Percentiles rank a stretch among this genome's conserved stretches.
Conservation (phyloP, 1,284 basidiomycete genomes). For the Leccinum subspadiceum region DNA sequence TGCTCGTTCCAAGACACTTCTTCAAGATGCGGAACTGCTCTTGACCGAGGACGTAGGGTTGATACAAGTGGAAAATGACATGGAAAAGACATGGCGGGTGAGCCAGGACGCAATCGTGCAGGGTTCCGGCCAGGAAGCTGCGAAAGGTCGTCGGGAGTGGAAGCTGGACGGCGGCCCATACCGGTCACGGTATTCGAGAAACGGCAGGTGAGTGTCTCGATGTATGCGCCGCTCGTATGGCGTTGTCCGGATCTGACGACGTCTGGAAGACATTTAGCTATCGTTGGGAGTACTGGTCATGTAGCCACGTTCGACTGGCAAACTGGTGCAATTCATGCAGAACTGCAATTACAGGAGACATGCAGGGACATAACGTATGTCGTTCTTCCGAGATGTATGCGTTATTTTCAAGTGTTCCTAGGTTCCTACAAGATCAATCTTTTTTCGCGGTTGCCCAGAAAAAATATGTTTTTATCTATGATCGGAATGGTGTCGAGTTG, state of each 20-base stretch:
- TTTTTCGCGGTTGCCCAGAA: constrained; percentile 96
- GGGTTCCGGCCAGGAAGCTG: constrained; percentile 71
- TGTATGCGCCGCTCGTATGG: neutral
- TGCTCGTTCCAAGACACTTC: constrained; percentile 53
- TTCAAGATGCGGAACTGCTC: constrained; percentile 66
- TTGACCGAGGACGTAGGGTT: constrained; percentile 64
- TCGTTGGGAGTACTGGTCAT: constrained; percentile 83
- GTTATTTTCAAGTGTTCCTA: constrained; percentile 29
- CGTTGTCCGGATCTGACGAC: neutral
- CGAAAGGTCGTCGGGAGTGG: constrained; percentile 76
- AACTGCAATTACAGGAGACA: constrained; percentile 88
- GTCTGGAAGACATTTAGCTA: constrained; percentile 69
- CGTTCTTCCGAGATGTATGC: neutral
- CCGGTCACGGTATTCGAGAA: constrained; percentile 80
- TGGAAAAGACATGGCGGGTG: constrained; percentile 90
- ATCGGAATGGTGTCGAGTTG: constrained; percentile 90
- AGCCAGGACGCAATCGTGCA: constrained; percentile 77
- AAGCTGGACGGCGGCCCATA: constrained; percentile 89
- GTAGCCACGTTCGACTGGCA: constrained; percentile 97
- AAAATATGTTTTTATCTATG: constrained; percentile 96
- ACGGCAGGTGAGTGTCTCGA: constrained; percentile 72
- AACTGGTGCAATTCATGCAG: constrained; percentile 81
- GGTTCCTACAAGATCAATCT: constrained; percentile 90
- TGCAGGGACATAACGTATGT: constrained; percentile 86
- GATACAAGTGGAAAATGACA: constrained; percentile 70